Percentiles rank a stretch among this genome's conserved stretches.
Evolutionary conservation across 192 early-diverging fungal species (phyloP).

Genomic region (Haplosporangium gracile): DNA sequence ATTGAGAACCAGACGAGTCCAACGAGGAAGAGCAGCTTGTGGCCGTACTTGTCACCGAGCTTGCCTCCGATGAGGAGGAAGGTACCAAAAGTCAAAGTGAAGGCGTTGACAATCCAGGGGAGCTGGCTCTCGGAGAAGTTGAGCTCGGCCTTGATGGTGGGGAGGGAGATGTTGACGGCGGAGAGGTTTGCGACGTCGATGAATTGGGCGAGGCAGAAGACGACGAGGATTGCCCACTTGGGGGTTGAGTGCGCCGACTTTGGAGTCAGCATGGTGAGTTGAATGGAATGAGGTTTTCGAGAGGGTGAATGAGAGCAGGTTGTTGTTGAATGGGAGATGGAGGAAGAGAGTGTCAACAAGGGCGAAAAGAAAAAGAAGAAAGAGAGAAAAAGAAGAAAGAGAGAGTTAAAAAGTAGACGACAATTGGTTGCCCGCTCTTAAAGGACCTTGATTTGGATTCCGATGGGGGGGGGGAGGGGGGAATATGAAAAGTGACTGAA

Average conservation of each 20-base stretch:
- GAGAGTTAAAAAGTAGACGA: neutral
- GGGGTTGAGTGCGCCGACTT: conserved; percentile 23
- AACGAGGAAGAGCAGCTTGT: conserved; percentile 43
- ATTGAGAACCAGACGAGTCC: conserved; percentile 56
- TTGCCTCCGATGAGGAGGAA: conserved; percentile 58
- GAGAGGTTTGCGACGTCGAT: conserved; percentile 57
- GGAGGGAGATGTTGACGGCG: conserved; percentile 60
- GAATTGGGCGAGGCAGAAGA: conserved; percentile 55
- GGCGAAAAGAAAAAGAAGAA: neutral
- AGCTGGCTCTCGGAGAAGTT: conserved; percentile 52
- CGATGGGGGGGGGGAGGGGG: too few relatives aligned
- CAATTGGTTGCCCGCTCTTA: neutral
- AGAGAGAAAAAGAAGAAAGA: neutral
- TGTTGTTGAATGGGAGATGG: conserved; percentile 11
- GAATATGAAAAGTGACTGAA: neutral
- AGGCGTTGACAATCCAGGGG: conserved; percentile 58
- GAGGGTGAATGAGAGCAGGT: neutral
- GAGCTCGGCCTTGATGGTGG: conserved; percentile 53
- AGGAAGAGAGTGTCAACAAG: neutral
- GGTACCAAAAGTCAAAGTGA: conserved; percentile 57
- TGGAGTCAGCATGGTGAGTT: conserved; percentile 20
- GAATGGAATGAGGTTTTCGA: neutral
- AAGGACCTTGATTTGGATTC: conserved; percentile 3
- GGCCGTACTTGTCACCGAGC: conserved; percentile 61
- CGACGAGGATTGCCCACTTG: conserved; percentile 48